These are phyloP conservation scores for Raphanus sativus DNA, from an alignment of 345 rosid species.

Conservation along the genomic window DNA sequence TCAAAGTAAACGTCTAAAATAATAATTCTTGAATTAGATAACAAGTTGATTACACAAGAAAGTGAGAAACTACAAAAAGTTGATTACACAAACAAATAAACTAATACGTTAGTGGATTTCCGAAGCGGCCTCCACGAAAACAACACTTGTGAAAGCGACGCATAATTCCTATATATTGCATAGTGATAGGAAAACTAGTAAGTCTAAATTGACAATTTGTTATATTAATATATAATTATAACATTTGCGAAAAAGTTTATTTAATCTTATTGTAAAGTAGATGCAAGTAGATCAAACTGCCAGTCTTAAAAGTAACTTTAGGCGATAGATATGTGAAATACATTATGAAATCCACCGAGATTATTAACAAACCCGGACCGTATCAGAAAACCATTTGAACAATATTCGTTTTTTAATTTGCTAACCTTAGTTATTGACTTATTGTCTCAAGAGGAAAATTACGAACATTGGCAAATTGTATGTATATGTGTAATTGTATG, in stretches of 20 bases:
- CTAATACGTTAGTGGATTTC: slow-evolving; percentile 17
- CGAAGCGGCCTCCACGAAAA: slow-evolving; percentile 33
- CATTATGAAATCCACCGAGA: neutral
- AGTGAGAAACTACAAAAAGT: neutral
- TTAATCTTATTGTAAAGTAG: neutral
- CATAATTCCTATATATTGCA: neutral
- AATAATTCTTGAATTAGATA: neutral
- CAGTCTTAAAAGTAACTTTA: neutral
- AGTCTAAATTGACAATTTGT: neutral
- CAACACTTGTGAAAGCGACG: slow-evolving; percentile 10
- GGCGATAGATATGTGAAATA: neutral
- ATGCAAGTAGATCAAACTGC: neutral
- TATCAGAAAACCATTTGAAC: neutral
- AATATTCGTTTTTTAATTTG: neutral
- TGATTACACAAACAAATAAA: slow-evolving; percentile 12
- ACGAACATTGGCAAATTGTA: neutral
- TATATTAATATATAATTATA: neutral
- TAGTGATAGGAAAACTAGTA: slow-evolving; percentile 4
- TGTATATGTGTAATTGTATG: neutral
- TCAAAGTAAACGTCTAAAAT: neutral
- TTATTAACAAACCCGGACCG: neutral
- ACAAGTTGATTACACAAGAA: slow-evolving; percentile 8
- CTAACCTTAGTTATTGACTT: neutral
- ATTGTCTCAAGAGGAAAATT: neutral
- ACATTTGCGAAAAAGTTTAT: neutral